A percentile compares a stretch with the other conserved stretches of the same genome.
These are phyloP conservation scores for Allium cepa DNA, from an alignment of 106 monocot species.

Conservation along the genomic window DNA sequence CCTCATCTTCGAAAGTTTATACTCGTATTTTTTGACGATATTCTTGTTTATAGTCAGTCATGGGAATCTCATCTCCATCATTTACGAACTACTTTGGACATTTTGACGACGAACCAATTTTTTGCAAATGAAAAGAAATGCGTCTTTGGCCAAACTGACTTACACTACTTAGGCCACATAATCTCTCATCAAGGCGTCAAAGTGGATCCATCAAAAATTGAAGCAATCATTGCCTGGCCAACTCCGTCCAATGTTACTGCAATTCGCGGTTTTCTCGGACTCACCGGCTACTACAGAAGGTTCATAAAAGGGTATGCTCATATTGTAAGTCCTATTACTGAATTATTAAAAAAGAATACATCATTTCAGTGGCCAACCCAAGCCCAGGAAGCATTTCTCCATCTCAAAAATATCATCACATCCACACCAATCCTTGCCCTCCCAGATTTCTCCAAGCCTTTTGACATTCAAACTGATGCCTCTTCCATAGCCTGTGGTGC, in stretches of 20 bases:
- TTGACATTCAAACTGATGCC: neutral
- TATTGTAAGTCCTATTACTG: too few relatives aligned
- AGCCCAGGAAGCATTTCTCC: neutral
- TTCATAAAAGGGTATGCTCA: neutral
- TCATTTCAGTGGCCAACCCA: neutral
- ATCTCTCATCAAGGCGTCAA: neutral
- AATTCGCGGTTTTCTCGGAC: neutral
- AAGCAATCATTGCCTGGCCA: neutral
- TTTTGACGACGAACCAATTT: neutral
- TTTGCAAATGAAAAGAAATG: neutral
- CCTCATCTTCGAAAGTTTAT: neutral
- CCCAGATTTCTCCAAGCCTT: neutral
- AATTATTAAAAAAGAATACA: neutral
- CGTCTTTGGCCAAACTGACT: neutral
- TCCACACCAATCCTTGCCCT: neutral
- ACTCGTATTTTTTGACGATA: slow-evolving; percentile 2
- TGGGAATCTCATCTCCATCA: neutral
- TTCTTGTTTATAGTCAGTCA: neutral
- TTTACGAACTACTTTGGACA: neutral
- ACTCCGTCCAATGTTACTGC: neutral
- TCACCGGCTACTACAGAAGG: neutral
- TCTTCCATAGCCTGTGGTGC: neutral
- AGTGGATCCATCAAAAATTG: neutral
- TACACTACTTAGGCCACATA: neutral
- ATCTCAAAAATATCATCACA: neutral